These are phyloP conservation scores for Benincasa hispida DNA, from an alignment of 306 rosid species.

Conservation along the genomic window DNA sequence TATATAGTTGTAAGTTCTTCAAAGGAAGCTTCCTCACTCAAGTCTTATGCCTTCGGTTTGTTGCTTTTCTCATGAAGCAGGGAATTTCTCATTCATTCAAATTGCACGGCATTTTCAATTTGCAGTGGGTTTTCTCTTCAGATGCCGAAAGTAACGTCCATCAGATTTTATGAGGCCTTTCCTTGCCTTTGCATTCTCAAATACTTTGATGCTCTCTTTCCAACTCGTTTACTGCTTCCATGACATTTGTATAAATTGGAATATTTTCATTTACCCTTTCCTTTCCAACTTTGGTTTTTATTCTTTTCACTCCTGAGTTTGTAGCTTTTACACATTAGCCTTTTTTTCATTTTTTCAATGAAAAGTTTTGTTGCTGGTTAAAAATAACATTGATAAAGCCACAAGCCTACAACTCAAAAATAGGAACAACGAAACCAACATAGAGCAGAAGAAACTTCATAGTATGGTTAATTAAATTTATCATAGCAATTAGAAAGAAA, in stretches of 20 bases:
- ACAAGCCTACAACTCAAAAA: not conserved
- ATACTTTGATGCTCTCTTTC: not conserved
- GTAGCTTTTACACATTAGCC: no score
- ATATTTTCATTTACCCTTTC: not conserved
- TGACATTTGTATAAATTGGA: not conserved
- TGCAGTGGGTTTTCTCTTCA: not conserved
- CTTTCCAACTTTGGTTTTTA: no score
- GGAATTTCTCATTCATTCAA: not conserved
- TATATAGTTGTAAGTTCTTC: not conserved
- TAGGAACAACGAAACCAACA: not conserved
- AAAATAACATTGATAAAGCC: not conserved
- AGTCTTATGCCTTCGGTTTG: not conserved
- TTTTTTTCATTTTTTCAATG: not conserved
- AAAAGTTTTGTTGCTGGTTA: not conserved
- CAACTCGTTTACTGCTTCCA: not conserved
- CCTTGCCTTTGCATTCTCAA: not conserved
- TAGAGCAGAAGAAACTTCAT: not conserved
- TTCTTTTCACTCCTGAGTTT: not conserved
- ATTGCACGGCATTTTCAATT: not conserved
- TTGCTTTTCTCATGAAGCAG: not conserved
- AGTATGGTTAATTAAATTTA: not conserved
- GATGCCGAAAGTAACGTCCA: not conserved
- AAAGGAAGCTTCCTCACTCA: not conserved
- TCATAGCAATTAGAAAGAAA: slow-evolving; percentile 9
- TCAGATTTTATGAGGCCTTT: not conserved